A percentile compares a stretch with the other conserved stretches of the same genome.
Conservation (phyloP, 2,329 filamentous ascomycete species). For the Escovopsis sp. region DNA sequence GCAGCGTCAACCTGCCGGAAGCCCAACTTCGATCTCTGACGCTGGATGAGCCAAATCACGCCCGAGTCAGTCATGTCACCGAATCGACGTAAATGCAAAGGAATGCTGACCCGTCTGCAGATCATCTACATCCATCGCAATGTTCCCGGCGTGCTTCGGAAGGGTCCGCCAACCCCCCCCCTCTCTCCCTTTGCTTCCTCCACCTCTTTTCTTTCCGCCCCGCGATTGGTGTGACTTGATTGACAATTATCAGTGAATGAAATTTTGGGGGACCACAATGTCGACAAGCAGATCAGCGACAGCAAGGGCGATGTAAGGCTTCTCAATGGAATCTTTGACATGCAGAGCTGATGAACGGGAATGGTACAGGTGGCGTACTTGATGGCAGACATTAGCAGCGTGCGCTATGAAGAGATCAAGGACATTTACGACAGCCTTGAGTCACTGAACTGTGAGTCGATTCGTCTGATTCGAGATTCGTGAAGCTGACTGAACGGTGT, state of each 20-base stretch:
- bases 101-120: constrained; percentile 18
- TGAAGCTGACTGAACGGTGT: constrained; percentile 3
- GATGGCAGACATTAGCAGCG: constrained; percentile 92
- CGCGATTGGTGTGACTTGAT: constrained; percentile 3
- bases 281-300: constrained; percentile 97
- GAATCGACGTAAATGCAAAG: background rate
- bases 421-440: constrained; percentile 74
- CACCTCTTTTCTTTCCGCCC: background rate
- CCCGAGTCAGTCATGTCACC: constrained; percentile 40
- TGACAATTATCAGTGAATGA: constrained; percentile 55
- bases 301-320: constrained; percentile 66
- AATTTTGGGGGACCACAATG: constrained; percentile 86
- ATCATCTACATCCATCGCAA: constrained; percentile 96
- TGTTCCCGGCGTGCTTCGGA: constrained; percentile 83
- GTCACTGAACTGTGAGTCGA: constrained; percentile 56
- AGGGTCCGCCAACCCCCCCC: no score
- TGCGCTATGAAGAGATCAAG: constrained; percentile 67
- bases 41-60: constrained; percentile 75
- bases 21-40: constrained; percentile 80
- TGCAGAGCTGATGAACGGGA: constrained; percentile 1
- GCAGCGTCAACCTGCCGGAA: constrained; percentile 94
- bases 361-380: constrained; percentile 61
- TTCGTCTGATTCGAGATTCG: background rate
- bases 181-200: no score
- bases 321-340: no score